Evolutionary conservation across 2,329 filamentous ascomycete species (phyloP), one percentile per base, ranked within the genome.

Genomic region (Talaromyces sp.): DNA sequence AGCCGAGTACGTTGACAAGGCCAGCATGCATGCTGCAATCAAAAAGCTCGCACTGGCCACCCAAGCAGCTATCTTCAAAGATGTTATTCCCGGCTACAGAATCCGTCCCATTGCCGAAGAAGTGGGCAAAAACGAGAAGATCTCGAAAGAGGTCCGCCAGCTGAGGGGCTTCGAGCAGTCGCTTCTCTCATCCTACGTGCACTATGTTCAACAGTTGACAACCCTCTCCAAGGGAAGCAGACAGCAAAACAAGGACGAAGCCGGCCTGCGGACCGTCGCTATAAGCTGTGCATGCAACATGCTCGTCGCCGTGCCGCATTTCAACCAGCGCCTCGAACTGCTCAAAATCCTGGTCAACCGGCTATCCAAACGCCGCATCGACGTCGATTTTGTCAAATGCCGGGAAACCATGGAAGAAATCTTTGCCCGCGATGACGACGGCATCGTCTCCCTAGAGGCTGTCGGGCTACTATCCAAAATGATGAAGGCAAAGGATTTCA

Each of bases 1-100:
- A 69, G 88, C 88, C 33, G 85, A 89, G 69, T 85, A 96, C 67
- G 88, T 88, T 22, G 60, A 62, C 32, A 82, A 87, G 59, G 81
- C 82, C 15, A 87, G 69, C n/a, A 68, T 74, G 5, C 75, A 93
- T 64, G 75, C 84, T 15, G 87, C 89, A 1, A 88, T 99, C 58
- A 88, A 91, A 78, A 96, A 96, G 76, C 82, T 99, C 63, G 88
- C 90, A 7, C 80, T 99, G 65, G 90, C 88, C 55, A 92, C 95
- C 25, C 93, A 97, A 76, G 84, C 95, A 73, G 85, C 93, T 0
- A 87, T 98, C 13, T 99, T 93, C 81, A 96, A 93, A 74, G 95
- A 98, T 75, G 85, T 97, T 54, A 98, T 99, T 62, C 95, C 95
- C 0, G 95, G 95, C 25, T 99, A 99, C 74, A 85, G 95, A 63